Base-by-base conservation (phyloP, 495 filamentous ascomycete species). In the Aspergillus asperescens region DNA sequence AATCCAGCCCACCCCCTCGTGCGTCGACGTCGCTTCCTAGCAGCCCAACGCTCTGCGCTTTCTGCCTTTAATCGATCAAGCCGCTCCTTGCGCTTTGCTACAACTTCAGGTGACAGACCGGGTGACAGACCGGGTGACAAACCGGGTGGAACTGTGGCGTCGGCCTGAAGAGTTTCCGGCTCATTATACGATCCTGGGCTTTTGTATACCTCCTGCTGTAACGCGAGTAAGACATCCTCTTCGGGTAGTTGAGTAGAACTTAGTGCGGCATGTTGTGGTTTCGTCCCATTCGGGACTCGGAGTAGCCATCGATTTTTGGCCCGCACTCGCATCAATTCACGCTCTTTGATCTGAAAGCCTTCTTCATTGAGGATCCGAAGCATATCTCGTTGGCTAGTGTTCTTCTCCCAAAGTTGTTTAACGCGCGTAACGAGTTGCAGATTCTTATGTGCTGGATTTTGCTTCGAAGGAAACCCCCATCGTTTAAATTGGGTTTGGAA, bases 401-500 rank as follows among this genome's bases (percentile, higher is more conserved):
- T 91, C 28, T 70, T 69, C 61, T 86, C 83, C 87, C 88, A 93
- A 54, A 93, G 79, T 72, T 89, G 76, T 53, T 81, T 81, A 37
- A 89, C 77, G 1, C 88, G 78, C 3, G 74, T 78, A 16, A 87
- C 80, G 8, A 93, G 77, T 10, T 68, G 70, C 20, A 72, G 65
- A 60, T 88, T 85, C 60, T 84, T 85, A 64, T 85, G 83, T 5
- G 80, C 80, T 8, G 81, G 83, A 55, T 81, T 84, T 54, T 83
- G 80, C 63, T 86, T 88, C 52, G 74, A 79, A 3, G 88, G 88
- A 53, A 91, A 93, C 0, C 78, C 76, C 88, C 88, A 93, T 64
- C 81, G 74, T 59, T 81, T 85, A 68, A 89, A 88, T 52, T 87
- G 84, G 9, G 74, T 78, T 62, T 89, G 85, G 57, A 81, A 88